phyloP scores from a whole-genome alignment of 139 green algal genomes.

The Tetradesmus lagerheimii region DNA sequence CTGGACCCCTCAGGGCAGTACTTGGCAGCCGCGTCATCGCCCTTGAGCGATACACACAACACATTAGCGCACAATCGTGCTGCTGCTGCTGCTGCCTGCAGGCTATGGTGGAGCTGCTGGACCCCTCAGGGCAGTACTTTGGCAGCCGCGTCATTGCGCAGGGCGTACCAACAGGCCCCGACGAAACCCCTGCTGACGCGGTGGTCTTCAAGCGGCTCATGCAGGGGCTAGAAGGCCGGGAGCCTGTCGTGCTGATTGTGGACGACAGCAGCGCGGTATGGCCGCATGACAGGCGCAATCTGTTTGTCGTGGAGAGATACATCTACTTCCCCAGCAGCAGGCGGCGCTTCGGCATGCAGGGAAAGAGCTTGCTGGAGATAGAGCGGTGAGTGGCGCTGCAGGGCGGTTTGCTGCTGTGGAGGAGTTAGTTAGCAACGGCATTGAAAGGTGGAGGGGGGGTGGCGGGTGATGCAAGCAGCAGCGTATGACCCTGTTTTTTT shows the following conservation, averaged over 20 bases:
- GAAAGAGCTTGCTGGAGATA: constrained; percentile 62
- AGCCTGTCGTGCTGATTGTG: constrained; percentile 85
- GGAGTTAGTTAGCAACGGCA: too few species aligned
- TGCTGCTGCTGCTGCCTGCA: background rate
- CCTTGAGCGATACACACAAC: too few species aligned
- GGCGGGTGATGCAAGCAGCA: too few species aligned
- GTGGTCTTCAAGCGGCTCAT: constrained; percentile 59
- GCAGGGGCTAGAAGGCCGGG: constrained; percentile 80
- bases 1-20: constrained; percentile 79
- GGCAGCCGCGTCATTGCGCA: constrained; percentile 73
- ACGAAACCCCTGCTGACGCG: background rate
- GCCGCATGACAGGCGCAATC: constrained; percentile 83
- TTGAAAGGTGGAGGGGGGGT: too few species aligned
- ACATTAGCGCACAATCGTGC: too few species aligned
- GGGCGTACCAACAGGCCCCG: background rate
- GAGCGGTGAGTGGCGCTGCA: constrained; percentile 48
- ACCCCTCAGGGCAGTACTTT: constrained; percentile 80
- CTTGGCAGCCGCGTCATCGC: constrained; percentile 82
- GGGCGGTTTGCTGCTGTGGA: too few species aligned
- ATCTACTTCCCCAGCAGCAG: constrained; percentile 87
- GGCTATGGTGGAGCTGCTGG: constrained; percentile 87
- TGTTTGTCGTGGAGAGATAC: constrained; percentile 90
- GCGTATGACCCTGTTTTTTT: constrained; percentile 90
- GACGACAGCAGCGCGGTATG: constrained; percentile 92
- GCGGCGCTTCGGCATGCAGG: constrained; percentile 54